Evolutionary conservation across 2,329 filamentous ascomycete species (phyloP).

Genomic region (Aspergillus sp.): DNA sequence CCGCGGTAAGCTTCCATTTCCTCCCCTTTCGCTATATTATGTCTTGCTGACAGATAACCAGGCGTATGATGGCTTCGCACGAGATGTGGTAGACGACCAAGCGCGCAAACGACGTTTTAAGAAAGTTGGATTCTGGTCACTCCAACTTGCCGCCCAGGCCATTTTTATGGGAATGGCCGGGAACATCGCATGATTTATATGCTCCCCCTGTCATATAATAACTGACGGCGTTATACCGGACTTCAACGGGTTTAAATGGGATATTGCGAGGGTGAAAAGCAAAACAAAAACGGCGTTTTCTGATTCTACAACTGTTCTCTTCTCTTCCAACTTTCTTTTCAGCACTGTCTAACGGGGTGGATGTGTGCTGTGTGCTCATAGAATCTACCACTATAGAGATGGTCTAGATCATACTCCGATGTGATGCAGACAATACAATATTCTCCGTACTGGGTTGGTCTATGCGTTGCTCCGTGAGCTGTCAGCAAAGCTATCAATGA

Average conservation of each 20-base stretch:
- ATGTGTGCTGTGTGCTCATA: too few relatives aligned
- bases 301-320: too few relatives aligned
- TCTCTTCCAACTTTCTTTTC: too few relatives aligned
- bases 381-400: too few relatives aligned
- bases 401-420: background rate
- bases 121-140: constrained; percentile 94
- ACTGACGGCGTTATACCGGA: constrained; percentile 1
- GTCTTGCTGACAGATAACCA: constrained; percentile 19
- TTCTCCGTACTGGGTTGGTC: too few relatives aligned
- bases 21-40: constrained; percentile 1
- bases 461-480: too few relatives aligned
- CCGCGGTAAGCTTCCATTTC: constrained; percentile 51
- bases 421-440: background rate
- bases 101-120: constrained; percentile 79
- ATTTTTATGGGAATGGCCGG: constrained; percentile 93
- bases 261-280: background rate
- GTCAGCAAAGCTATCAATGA: background rate
- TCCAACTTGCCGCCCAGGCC: constrained; percentile 86
- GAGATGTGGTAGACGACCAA: constrained; percentile 83
- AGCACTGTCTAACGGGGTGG: too few relatives aligned
- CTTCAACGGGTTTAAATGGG: background rate
- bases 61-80: constrained; percentile 89
- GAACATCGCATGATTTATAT: constrained; percentile 51
- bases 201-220: constrained; percentile 7
- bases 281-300: background rate